A percentile compares a stretch with the other conserved stretches of the same genome.
Conservation (phyloP, 768 basidiomycete genomes). For the Amanita fuliginea region DNA sequence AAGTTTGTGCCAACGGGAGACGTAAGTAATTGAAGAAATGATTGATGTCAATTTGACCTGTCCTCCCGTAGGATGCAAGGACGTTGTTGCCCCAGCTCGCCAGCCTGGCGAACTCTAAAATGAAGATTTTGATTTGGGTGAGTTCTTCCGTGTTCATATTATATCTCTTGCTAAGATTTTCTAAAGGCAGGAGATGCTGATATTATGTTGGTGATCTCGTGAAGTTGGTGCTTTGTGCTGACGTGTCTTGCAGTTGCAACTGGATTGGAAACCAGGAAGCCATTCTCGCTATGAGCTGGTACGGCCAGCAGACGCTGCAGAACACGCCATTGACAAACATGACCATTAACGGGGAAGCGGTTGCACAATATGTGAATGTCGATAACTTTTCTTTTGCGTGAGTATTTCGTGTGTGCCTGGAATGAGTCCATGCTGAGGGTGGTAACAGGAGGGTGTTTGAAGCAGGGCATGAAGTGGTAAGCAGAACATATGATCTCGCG, state of each 20-base stretch:
- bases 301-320: constrained; percentile 28
- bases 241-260: constrained; percentile 25
- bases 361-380: constrained; percentile 56
- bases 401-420: constrained; percentile 14
- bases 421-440: not conserved
- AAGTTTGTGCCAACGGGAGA: constrained; percentile 45
- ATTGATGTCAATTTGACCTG: not conserved
- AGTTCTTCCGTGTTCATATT: not conserved
- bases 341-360: constrained; percentile 37
- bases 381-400: constrained; percentile 61
- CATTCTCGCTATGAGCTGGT: constrained; percentile 34
- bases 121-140: constrained; percentile 38
- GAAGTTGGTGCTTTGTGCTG: not conserved
- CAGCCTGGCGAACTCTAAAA: constrained; percentile 29
- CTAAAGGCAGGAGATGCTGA: constrained; percentile 37
- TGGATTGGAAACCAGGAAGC: constrained; percentile 36
- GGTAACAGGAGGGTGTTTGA: constrained; percentile 37
- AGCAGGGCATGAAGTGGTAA: constrained; percentile 54
- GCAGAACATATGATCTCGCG: constrained; percentile 11
- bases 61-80: constrained; percentile 33
- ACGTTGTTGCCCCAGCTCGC: constrained; percentile 39
- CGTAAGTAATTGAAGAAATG: constrained; percentile 19
- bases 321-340: constrained; percentile 37
- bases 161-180: constrained; percentile 11
- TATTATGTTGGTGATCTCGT: constrained; percentile 28